phyloP scores from a whole-genome alignment of 495 filamentous ascomycete genomes.

The Durotheca rogersii region DNA sequence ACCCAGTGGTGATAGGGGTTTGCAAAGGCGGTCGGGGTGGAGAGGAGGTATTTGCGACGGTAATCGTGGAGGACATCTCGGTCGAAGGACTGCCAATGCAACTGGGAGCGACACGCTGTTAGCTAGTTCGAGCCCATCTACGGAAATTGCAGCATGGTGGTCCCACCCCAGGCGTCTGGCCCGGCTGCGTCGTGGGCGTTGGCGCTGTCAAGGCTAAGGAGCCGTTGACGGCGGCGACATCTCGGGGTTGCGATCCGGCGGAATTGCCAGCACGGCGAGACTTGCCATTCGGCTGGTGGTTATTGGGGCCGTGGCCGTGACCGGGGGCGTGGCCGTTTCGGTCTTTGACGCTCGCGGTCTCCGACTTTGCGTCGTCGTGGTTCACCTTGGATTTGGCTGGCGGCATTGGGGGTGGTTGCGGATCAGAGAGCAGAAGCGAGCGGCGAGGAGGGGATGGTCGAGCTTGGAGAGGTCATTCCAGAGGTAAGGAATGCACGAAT shows the following conservation, averaged over 20 bases:
- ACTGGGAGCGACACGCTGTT: constrained; percentile 47
- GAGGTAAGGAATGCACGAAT: not conserved
- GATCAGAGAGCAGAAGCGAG: constrained; percentile 29
- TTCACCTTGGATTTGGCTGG: constrained; percentile 37
- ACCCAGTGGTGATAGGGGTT: constrained; percentile 70
- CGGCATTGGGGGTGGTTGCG: constrained; percentile 26
- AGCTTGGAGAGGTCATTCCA: constrained; percentile 26
- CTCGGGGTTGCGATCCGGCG: constrained; percentile 46
- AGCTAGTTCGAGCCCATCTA: constrained; percentile 18
- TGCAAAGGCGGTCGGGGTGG: constrained; percentile 68
- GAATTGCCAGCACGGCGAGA: constrained; percentile 48
- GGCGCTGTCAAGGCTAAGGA: constrained; percentile 24
- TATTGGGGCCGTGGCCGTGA: constrained; percentile 30
- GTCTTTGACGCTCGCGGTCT: constrained; percentile 45
- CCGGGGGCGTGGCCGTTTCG: constrained; percentile 42
- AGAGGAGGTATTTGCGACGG: constrained; percentile 72
- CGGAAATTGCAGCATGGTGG: not conserved
- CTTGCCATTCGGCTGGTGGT: constrained; percentile 47
- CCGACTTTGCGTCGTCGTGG: constrained; percentile 51
- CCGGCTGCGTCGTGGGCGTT: constrained; percentile 22
- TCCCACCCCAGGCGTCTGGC: constrained; percentile 32
- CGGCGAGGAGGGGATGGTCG: constrained; percentile 6
- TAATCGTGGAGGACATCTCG: constrained; percentile 75
- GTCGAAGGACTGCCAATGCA: constrained; percentile 75
- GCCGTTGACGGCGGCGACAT: constrained; percentile 39